Base-by-base conservation (phyloP, 2,329 filamentous ascomycete species). In the Arthrobotrys musiformis region DNA sequence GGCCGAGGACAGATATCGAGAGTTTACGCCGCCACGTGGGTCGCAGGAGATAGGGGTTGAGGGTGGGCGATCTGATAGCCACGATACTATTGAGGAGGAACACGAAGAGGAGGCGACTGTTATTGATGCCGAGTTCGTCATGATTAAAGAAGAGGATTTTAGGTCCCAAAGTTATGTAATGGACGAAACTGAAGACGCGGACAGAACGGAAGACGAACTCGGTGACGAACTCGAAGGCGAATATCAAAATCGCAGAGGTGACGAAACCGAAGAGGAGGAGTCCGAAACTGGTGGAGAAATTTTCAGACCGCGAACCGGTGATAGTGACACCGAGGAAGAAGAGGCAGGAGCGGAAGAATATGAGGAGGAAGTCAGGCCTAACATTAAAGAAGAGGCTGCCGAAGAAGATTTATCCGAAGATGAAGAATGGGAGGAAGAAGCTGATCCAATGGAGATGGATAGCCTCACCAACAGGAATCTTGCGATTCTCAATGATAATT, bases 361-460 rank as follows among this genome's bases (percentile, higher is more conserved):
- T 6, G 8, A 50, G 28, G 42, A 46, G 6, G 42, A 46, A 46
- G 42, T 5, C 4, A 17, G 30, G 37, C 9, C 6, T 2, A 22
- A 54, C 15, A 19, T 33, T 2, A 24, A 33, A 54, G 26, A 50
- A 13, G 46, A 33, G 6, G 3, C 7, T 4, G 4, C 9, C 11
- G 33, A 58, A 40, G 33, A 24, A 4, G 4, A 24, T n/a, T 2
- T 7, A 24, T 35, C 28, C 5, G 50, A 56, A 11, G 28, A 56
- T 2, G 28, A 35, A 6, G 13, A 6, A 22, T 56, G n/a, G n/a
- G 58, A 58, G 22, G 48, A 64, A 3, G 69, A 66, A 40, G 62
- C 30, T 1, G 62, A 62, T 35, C 58, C 68, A 9, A 64, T 76
- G 58, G 72, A 69, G 17, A 19, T 64, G 30, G 72, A 69, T 50